Base-by-base conservation (phyloP, 140 eudicot species). In the Erigeron philadelphicus region DNA sequence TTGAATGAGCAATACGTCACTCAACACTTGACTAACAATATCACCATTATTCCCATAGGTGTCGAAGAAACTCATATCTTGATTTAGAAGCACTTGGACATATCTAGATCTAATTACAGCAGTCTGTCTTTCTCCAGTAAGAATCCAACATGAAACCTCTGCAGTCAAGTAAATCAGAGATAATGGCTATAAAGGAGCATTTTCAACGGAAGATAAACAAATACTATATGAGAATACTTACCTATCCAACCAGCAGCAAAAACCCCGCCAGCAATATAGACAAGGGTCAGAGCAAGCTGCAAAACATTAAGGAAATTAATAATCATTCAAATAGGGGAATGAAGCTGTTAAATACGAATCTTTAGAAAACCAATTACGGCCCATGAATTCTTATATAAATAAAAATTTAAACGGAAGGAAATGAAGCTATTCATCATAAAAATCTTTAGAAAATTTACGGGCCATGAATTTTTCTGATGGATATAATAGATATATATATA, bases 61-160 rank as follows among this genome's bases (percentile, higher is more conserved):
- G 75, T 91, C 98, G 61, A 91, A 91, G 79, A 91, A 91, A 78
- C 98, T 91, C 98, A 91, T 91, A 66, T 88, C 98, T 67, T 91
- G 98, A 74, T 88, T 88, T 46, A 91, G 81, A 77, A 91, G 77
- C 61, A 91, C 98, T 79, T 91, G 88, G 35, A 91, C 98, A 76
- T 91, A 91, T 64, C 79, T 88, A 63, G 98, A 91, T 78, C 98
- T 88, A 70, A 91, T 91, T 68, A 91, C 98, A 64, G 98, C 98
- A 76, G 98, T 91, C 82, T 91, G 98, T 68, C 98, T 75, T 82
- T 91, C 98, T 72, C 98, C 98, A 2, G 98, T 91, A 68, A 91
- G 88, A 63, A 91, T 88, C 98, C 98, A 91, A 72, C 98, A 91
- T 19, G 96, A 88, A 53, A 91, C 98, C 95, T 91, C 98, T 91